These are phyloP conservation scores for Apophysomyces trapeziformis DNA, from an alignment of 371 early-diverging fungal species.

Conservation along the genomic window DNA sequence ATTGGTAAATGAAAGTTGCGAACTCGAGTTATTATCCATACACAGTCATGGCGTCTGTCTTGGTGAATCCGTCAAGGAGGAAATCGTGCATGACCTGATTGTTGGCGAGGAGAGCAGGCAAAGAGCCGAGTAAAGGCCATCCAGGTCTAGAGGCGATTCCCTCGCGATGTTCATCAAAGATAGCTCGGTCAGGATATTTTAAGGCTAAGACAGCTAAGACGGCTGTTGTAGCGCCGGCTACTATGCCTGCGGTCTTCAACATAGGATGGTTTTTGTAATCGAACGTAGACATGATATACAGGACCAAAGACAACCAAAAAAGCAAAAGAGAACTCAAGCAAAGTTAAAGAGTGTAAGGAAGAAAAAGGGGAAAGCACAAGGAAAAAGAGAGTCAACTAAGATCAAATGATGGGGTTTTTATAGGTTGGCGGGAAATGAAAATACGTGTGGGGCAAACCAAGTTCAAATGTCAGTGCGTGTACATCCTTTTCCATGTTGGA, in stretches of 20 bases:
- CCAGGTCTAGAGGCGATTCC: conserved; percentile 31
- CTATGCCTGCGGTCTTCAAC: conserved; percentile 5
- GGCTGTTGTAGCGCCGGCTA: conserved; percentile 18
- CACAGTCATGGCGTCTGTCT: conserved; percentile 22
- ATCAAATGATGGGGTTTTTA: too few species aligned
- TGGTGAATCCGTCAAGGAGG: conserved; percentile 10
- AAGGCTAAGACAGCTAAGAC: conserved; percentile 22
- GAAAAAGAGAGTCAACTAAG: too few species aligned
- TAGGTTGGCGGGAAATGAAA: too few species aligned
- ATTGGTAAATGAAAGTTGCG: background rate
- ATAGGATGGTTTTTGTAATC: conserved; percentile 6
- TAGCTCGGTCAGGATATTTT: conserved; percentile 41
- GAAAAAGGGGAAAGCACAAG: too few species aligned
- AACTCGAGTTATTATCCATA: conserved; percentile 8
- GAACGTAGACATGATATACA: background rate
- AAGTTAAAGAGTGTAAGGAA: background rate
- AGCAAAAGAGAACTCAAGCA: background rate
- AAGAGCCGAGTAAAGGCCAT: conserved; percentile 34
- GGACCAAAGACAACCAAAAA: background rate
- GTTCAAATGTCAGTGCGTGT: too few species aligned
- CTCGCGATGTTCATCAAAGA: conserved; percentile 40
- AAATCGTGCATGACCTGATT: conserved; percentile 29
- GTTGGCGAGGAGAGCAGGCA: conserved; percentile 27
- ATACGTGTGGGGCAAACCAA: too few species aligned
- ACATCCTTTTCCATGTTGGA: background rate